Conservation (phyloP, 2,329 filamentous ascomycete species). For the Dactylella cylindrospora region DNA sequence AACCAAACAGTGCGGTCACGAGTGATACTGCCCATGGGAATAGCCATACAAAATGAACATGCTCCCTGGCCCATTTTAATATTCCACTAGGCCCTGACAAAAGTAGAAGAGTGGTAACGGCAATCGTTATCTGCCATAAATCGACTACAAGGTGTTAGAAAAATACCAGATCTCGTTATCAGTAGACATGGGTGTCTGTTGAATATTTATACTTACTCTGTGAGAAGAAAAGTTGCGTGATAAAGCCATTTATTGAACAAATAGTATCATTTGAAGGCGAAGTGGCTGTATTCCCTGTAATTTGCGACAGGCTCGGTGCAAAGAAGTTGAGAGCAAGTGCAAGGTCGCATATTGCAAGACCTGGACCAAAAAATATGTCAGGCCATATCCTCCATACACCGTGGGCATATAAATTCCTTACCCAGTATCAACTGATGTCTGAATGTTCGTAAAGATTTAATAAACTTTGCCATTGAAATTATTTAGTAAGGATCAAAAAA, state of each 20-base stretch:
- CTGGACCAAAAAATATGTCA: not conserved
- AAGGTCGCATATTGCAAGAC: constrained; percentile 28
- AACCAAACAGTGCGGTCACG: constrained; percentile 18
- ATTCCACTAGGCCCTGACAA: constrained; percentile 16
- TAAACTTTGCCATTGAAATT: no score
- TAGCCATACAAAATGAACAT: constrained; percentile 17
- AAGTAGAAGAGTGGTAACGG: constrained; percentile 19
- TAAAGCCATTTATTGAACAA: constrained; percentile 30
- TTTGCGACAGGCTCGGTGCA: constrained; percentile 23
- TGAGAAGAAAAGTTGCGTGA: constrained; percentile 32
- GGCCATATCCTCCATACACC: no score
- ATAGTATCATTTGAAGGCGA: constrained; percentile 12
- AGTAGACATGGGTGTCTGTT: no score
- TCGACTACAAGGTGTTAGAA: constrained; percentile 18
- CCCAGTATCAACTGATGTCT: constrained; percentile 38
- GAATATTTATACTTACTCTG: no score
- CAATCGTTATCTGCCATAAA: constrained; percentile 34
- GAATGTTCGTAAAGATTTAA: constrained; percentile 21
- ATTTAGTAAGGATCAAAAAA: no score
- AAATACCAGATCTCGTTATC: no score
- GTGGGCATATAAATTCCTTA: not conserved
- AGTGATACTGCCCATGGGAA: constrained; percentile 32
- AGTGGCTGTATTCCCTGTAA: constrained; percentile 2
- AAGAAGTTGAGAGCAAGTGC: constrained; percentile 32
- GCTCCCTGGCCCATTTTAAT: constrained; percentile 31